Percentiles rank a stretch among this genome's conserved stretches.
These are phyloP conservation scores for Acacia melanoxylon DNA, from an alignment of 306 rosid genomes.

Conservation along the genomic window DNA sequence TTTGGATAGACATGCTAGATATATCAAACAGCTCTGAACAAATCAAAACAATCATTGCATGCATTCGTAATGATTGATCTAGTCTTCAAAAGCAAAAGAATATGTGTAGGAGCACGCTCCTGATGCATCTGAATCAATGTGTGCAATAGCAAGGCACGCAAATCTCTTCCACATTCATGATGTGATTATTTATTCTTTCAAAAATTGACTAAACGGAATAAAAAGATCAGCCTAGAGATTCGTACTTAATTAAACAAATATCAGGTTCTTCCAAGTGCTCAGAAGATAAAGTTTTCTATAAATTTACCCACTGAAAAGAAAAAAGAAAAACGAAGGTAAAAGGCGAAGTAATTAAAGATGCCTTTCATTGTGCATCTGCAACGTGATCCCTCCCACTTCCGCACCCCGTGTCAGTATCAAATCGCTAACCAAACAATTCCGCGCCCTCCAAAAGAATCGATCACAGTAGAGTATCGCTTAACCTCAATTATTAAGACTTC, in stretches of 20 bases:
- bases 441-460: not conserved
- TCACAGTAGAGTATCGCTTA: not conserved
- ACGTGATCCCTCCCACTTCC: not conserved
- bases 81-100: constrained; percentile 9
- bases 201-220: not conserved
- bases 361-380: not conserved
- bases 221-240: constrained; percentile 26
- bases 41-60: constrained; percentile 21
- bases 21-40: not conserved
- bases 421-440: not conserved
- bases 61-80: constrained; percentile 23
- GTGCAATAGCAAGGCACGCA: not conserved
- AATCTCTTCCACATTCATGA: not conserved
- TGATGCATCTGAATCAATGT: not conserved
- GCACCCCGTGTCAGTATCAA: not conserved
- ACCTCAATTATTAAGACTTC: not conserved
- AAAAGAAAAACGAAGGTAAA: not conserved
- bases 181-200: not conserved
- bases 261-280: constrained; percentile 17
- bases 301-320: constrained; percentile 6
- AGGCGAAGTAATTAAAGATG: not conserved
- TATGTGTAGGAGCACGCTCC: not conserved
- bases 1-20: not conserved
- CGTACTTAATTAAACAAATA: constrained; percentile 8
- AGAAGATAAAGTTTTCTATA: constrained; percentile 1